Percentiles rank a stretch among this genome's conserved stretches.
These are phyloP conservation scores for Paraphaeosphaeria sporulosa DNA, from an alignment of 2,329 filamentous ascomycete genomes.

Conservation along the genomic window DNA sequence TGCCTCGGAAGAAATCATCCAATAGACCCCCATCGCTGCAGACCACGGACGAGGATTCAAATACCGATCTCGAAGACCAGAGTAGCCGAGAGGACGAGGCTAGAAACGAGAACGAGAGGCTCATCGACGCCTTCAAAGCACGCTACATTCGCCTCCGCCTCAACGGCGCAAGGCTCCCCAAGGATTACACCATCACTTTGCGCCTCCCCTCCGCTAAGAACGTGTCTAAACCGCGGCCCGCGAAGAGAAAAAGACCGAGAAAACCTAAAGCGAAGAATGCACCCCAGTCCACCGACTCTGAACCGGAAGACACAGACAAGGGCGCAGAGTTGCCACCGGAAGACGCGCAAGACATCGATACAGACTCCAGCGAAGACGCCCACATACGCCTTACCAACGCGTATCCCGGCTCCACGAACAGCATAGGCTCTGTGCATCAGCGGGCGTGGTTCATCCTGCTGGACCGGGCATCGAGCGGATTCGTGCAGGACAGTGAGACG, in stretches of 20 bases:
- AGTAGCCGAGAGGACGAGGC: background rate
- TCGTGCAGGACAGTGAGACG: constrained; percentile 48
- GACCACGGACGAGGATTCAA: constrained; percentile 40
- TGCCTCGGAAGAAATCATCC: constrained; percentile 29
- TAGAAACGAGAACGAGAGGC: constrained; percentile 44
- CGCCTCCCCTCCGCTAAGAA: constrained; percentile 49
- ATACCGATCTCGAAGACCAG: background rate
- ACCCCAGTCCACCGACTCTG: constrained; percentile 17
- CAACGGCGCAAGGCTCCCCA: constrained; percentile 49
- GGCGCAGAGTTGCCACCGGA: background rate
- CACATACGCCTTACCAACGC: constrained; percentile 66
- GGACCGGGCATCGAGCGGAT: constrained; percentile 67
- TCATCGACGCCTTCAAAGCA: constrained; percentile 48
- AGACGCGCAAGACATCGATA: constrained; percentile 48
- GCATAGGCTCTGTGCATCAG: constrained; percentile 72
- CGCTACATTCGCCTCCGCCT: constrained; percentile 53
- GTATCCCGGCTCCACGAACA: constrained; percentile 71
- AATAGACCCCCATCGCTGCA: constrained; percentile 31
- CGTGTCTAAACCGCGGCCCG: constrained; percentile 24
- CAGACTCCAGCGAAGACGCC: constrained; percentile 50
- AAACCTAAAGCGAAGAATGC: background rate
- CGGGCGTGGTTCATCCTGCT: constrained; percentile 71
- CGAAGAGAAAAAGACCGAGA: constrained; percentile 19
- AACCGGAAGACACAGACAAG: constrained; percentile 8
- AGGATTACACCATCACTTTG: constrained; percentile 50